Percentiles rank a stretch among this genome's conserved stretches.
These are phyloP conservation scores for Candida gorgasii DNA, from an alignment of 805 yeast genomes.

Conservation along the genomic window DNA sequence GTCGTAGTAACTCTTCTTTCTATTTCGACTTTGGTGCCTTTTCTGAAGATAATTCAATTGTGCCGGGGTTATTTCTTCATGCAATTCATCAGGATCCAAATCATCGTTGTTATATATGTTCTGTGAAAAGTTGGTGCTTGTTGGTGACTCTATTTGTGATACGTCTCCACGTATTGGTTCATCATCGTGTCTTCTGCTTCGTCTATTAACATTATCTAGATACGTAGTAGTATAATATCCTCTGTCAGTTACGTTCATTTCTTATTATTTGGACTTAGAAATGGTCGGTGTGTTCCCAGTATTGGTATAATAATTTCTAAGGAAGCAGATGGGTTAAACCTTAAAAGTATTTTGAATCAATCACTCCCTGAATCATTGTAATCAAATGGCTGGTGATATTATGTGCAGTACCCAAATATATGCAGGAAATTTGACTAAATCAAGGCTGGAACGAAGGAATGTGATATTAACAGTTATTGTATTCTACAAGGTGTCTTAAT, in stretches of 20 bases:
- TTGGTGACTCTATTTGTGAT: background rate
- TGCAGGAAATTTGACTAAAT: too few species aligned
- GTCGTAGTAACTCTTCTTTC: conserved; percentile 12
- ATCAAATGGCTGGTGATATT: conserved; percentile 8
- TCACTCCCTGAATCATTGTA: conserved; percentile 2
- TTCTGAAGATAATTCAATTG: conserved; percentile 29
- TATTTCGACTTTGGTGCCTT: conserved; percentile 10
- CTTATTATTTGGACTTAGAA: background rate
- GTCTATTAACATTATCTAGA: conserved; percentile 23
- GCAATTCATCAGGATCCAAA: conserved; percentile 29
- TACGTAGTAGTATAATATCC: conserved; percentile 43
- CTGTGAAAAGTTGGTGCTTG: background rate
- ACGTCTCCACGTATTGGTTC: too few species aligned
- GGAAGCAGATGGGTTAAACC: background rate
- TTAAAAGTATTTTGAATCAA: background rate
- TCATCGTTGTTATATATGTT: conserved; percentile 11
- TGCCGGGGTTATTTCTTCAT: conserved; percentile 41
- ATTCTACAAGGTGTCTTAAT: too few species aligned
- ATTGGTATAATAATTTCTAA: too few species aligned
- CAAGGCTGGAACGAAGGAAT: too few species aligned
- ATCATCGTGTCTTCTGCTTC: background rate
- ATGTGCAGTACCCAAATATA: background rate
- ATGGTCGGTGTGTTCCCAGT: background rate
- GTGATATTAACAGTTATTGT: too few species aligned
- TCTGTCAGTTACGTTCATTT: conserved; percentile 42